Evolutionary conservation across 257 asterid species (phyloP).

Genomic region (Haberlea rhodopensis): DNA sequence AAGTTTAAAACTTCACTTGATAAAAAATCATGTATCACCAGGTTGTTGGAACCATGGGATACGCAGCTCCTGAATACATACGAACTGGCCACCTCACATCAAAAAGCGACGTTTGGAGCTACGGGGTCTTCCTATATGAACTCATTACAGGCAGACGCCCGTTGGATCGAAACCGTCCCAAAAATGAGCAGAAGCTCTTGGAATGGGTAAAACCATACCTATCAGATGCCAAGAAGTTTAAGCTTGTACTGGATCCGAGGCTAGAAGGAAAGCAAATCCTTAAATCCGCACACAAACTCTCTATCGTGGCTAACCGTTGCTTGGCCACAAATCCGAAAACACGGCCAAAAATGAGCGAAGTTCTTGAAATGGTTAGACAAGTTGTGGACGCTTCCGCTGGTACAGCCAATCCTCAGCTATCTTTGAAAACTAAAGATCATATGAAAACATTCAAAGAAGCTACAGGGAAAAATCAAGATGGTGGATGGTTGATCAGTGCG

Average conservation of each 20-base stretch:
- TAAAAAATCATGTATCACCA: constrained; percentile 23
- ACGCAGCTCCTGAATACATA: constrained; percentile 93
- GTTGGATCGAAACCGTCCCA: constrained; percentile 77
- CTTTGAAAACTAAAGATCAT: constrained; percentile 33
- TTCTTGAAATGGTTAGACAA: constrained; percentile 65
- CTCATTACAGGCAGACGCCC: constrained; percentile 92
- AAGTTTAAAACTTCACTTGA: neutral
- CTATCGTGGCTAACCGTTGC: constrained; percentile 87
- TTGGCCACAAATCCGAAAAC: constrained; percentile 60
- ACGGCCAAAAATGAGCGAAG: constrained; percentile 86
- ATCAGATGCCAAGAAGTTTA: constrained; percentile 78
- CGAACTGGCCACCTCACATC: constrained; percentile 91
- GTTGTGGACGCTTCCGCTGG: constrained; percentile 54
- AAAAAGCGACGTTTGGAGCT: constrained; percentile 95
- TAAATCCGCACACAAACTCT: constrained; percentile 83
- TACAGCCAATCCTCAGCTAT: constrained; percentile 48
- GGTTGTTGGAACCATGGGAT: constrained; percentile 97
- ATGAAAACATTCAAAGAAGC: constrained; percentile 28
- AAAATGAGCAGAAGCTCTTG: constrained; percentile 77
- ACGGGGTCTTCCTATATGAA: constrained; percentile 85
- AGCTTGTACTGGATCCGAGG: constrained; percentile 72
- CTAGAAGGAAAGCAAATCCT: constrained; percentile 52
- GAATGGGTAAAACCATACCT: constrained; percentile 81
- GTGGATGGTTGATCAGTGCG: constrained; percentile 51
- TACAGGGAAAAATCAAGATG: constrained; percentile 47